Percentiles rank a stretch among this genome's conserved stretches.
Conservation (phyloP, 768 basidiomycete species). For the Pleurotus djamor region DNA sequence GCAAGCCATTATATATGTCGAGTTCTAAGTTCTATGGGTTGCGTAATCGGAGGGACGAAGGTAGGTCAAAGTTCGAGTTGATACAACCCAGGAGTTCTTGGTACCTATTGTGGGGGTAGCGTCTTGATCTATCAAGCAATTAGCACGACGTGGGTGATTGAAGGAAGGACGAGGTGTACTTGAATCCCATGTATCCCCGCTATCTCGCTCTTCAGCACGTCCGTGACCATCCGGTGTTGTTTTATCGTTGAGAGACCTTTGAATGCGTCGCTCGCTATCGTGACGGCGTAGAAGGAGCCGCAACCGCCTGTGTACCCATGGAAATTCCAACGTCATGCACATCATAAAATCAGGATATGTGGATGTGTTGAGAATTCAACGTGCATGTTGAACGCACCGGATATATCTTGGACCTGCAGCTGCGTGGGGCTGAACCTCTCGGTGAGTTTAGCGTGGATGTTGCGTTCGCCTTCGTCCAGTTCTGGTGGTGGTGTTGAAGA, state of each 20-base stretch:
- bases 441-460: constrained; percentile 70
- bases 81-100: not conserved
- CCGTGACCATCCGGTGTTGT: constrained; percentile 90
- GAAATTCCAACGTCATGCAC: no score
- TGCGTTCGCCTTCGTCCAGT: constrained; percentile 61
- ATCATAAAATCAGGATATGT: constrained; percentile 3
- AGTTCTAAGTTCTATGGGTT: no score
- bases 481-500: constrained; percentile 25
- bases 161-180: constrained; percentile 39
- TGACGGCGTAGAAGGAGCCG: constrained; percentile 95
- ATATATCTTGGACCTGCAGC: constrained; percentile 91
- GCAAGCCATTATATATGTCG: no score
- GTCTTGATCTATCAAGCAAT: constrained; percentile 36
- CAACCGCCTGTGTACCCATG: constrained; percentile 70
- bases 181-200: constrained; percentile 92
- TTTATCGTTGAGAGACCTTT: constrained; percentile 84
- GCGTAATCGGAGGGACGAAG: no score
- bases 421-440: constrained; percentile 76
- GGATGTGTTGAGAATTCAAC: not conserved
- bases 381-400: constrained; percentile 55
- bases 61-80: not conserved
- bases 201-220: constrained; percentile 86
- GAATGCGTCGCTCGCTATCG: constrained; percentile 83
- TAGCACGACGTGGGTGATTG: not conserved
- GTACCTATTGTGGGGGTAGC: constrained; percentile 17